A percentile compares a stretch with the other conserved stretches of the same genome.
Conservation (phyloP, 257 asterid species). For the Rubia yunnanensis region DNA sequence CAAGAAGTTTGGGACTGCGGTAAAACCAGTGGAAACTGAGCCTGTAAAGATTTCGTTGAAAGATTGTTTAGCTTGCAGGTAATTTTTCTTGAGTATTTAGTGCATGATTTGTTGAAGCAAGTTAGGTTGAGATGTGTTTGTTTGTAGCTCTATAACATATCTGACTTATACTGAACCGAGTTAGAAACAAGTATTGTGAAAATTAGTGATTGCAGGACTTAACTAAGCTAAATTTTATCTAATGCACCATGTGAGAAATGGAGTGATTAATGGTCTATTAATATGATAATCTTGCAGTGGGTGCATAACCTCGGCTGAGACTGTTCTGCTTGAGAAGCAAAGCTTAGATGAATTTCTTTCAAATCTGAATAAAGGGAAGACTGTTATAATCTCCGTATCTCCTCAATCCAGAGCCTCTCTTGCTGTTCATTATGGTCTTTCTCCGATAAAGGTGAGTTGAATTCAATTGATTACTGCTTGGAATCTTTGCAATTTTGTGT, state of each 20-base stretch:
- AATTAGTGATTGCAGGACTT: too few relatives aligned
- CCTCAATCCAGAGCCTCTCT: slow-evolving; percentile 98
- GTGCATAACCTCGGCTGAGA: slow-evolving; percentile 96
- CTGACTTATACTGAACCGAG: not conserved
- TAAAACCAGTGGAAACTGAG: slow-evolving; percentile 49
- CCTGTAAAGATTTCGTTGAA: slow-evolving; percentile 92
- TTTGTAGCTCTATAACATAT: not conserved
- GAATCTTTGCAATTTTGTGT: not conserved
- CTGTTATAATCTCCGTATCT: slow-evolving; percentile 74
- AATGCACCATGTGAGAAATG: not conserved
- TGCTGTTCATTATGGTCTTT: slow-evolving; percentile 76
- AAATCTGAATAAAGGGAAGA: slow-evolving; percentile 53
- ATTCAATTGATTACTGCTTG: not conserved
- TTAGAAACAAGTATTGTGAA: too few relatives aligned
- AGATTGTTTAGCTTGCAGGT: slow-evolving; percentile 99
- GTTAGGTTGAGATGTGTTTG: not conserved
- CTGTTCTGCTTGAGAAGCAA: slow-evolving; percentile 98
- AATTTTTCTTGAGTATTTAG: not conserved
- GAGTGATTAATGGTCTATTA: not conserved
- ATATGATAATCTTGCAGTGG: slow-evolving; percentile 58
- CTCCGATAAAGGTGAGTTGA: slow-evolving; percentile 55
- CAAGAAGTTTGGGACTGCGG: slow-evolving; percentile 36
- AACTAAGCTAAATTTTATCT: too few relatives aligned
- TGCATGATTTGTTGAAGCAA: not conserved
- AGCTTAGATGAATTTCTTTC: slow-evolving; percentile 84